Evolutionary conservation across 2,329 filamentous ascomycete species (phyloP), one percentile per base, ranked within the genome.

Genomic region (Pseudogymnoascus sp.): DNA sequence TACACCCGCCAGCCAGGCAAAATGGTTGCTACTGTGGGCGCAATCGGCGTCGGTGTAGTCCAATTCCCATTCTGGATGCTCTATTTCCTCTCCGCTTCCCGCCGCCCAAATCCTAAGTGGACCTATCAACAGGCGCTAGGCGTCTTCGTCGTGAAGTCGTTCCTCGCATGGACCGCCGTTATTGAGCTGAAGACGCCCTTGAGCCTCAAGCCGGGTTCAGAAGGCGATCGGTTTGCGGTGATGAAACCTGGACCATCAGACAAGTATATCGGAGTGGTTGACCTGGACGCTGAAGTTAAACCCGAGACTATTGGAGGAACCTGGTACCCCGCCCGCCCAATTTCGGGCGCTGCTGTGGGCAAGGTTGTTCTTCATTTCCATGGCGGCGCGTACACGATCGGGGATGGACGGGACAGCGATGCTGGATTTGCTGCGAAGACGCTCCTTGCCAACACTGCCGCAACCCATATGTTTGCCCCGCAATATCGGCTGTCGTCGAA

Each of bases 401-500:
- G 77, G 51, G 76, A 79, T 65, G 79, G 78, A 7, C 68, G 78
- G 19, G 74, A 71, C 4, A 65, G 66, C 23, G 74, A 75, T 51
- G 68, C 70, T 4, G 75, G 76, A 0, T 75, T 73, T 65, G 63
- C 69, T 0, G 73, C 74, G 3, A 69, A 72, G 60, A 75, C 71
- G 0, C 65, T 80, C 0, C 66, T 78, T 23, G 71, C 75, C 36
- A 70, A 78, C 64, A 73, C 74, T 0, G 72, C 71, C 11, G 74
- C 71, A 11, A 75, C 75, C 2, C 74, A 77, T 62, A 69, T 81
- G 48, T 76, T 82, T 63, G 51, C 51, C 11, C 78, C 78, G 1
- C 79, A 81, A 65, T 83, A 84, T 71, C 77, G 81, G 0, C 75
- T 83, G 5, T 73, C 78, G 3, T 75, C 74, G 0, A 75, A 78